Evolutionary conservation across 169 alveolate genomes (phyloP).

Genomic region (Cryptosporidium felis): DNA sequence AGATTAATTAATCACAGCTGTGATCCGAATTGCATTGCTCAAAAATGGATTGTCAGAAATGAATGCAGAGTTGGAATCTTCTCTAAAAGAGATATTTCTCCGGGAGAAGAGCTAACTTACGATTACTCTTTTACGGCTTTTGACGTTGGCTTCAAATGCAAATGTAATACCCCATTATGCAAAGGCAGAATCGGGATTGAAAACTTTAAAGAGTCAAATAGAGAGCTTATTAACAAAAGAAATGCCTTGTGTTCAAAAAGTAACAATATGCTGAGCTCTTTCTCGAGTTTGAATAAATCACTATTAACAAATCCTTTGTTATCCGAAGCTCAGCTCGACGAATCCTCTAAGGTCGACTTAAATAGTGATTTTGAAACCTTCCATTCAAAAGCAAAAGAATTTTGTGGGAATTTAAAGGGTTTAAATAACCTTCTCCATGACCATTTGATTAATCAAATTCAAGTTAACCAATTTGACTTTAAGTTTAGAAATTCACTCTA

Average conservation of each 20-base stretch:
- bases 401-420: background rate
- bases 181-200: constrained; percentile 61
- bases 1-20: constrained; percentile 97
- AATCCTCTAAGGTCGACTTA: background rate
- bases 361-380: background rate
- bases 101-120: constrained; percentile 95
- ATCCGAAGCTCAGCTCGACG: background rate
- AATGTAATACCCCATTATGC: constrained; percentile 38
- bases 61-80: constrained; percentile 94
- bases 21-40: constrained; percentile 96
- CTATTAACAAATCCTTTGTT: constrained; percentile 31
- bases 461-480: constrained; percentile 32
- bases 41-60: constrained; percentile 94
- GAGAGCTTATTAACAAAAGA: constrained; percentile 33
- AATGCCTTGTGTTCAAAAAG: background rate
- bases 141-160: constrained; percentile 60
- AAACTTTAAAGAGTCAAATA: constrained; percentile 4
- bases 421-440: background rate
- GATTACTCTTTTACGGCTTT: constrained; percentile 81
- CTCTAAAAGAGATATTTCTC: constrained; percentile 89
- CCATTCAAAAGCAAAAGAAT: background rate
- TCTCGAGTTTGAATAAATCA: background rate
- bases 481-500: constrained; percentile 45
- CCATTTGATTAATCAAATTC: background rate
- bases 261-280: background rate